Base-by-base conservation (phyloP, 768 basidiomycete species). In the Heimioporus sp. region DNA sequence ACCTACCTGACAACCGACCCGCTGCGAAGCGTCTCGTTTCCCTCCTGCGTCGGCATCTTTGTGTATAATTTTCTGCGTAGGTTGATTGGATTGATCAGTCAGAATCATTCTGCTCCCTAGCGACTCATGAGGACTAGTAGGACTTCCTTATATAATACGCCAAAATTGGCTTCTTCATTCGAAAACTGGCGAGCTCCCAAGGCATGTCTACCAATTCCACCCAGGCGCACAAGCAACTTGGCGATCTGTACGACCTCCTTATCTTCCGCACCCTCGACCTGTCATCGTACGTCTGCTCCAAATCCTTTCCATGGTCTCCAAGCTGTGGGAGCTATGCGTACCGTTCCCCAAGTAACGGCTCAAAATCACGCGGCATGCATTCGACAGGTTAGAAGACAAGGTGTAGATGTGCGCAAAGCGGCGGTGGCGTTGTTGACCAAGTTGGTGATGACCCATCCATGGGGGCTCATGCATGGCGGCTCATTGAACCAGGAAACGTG, bases 271-370 rank as follows among this genome's bases (percentile, higher is more conserved):
- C 85, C 51, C 80, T 96, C 51, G 97, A 99, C 68, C 66, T 87
- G 12, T 90, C 89, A 40, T 87, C 87, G 43, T 98, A 94, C 68
- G 96, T 99, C 31, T 86, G 97, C 46, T 81, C 83, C 46, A 98
- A 94, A 66, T 95, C 21, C 79, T 98, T 41, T 67, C 77, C 9
- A 90, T 90, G 1, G 72, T 97, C 44, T 76, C 81, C 39, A 85
- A 84, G 62, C 76, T 97, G 5, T 89, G 88, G 66, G 82, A 96
- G 45, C 79, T 87, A 24, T 79, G 75, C 2, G 75, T 77, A 65
- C 92, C 91, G 62, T 94, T 93, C 70, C 92, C 93, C 0, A 90
- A 92, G 66, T 87, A 94, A 55, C 81, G 95, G 0, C 75, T 92
- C 30, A 73, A 76, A 17, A 82, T 94, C 32, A 87, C 93, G 5